Evolutionary conservation across 2,329 filamentous ascomycete genomes (phyloP).

Genomic region (Biscogniauxia mediterranea): DNA sequence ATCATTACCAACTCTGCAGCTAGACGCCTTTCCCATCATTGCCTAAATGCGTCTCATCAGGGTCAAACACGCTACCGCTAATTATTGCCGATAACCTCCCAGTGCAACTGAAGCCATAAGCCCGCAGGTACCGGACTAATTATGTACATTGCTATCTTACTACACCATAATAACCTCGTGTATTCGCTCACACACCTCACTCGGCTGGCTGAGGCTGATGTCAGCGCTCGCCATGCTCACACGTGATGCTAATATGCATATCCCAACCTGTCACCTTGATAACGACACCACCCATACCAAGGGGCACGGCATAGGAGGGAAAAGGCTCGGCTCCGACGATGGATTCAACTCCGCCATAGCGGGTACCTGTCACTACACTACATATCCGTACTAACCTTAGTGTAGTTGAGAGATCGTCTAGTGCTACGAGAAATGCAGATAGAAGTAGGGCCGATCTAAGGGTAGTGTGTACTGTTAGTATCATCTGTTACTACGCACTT

Average conservation of each 20-base stretch:
- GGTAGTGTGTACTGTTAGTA: not conserved
- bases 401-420: not conserved
- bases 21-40: too few relatives aligned
- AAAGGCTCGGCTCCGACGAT: not conserved
- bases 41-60: not conserved
- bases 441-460: not conserved
- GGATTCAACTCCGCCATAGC: not conserved
- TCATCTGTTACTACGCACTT: not conserved
- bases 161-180: not conserved
- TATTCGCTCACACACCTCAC: not conserved
- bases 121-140: not conserved
- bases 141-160: not conserved
- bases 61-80: not conserved
- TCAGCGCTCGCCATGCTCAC: not conserved
- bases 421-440: not conserved
- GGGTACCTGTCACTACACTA: not conserved
- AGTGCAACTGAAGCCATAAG: not conserved
- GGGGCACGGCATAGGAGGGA: not conserved
- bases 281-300: not conserved
- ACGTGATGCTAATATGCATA: not conserved
- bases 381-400: not conserved
- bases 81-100: not conserved
- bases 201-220: not conserved
- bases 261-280: not conserved
- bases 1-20: not conserved